These are phyloP conservation scores for Xylaria digitata DNA, from an alignment of 2,329 filamentous ascomycete species.

Conservation along the genomic window DNA sequence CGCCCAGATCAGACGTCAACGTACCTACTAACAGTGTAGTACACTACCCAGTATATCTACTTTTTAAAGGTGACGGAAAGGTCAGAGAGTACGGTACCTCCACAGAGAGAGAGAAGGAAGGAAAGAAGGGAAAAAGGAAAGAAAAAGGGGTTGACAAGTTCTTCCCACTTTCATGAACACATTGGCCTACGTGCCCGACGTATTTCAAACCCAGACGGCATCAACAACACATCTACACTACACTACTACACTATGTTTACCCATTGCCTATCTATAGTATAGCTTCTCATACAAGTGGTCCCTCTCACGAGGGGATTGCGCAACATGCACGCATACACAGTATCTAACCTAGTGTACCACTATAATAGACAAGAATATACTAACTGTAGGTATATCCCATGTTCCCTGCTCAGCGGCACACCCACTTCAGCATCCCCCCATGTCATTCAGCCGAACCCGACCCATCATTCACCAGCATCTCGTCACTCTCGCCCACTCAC, in stretches of 20 bases:
- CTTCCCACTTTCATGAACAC: neutral
- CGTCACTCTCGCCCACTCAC: slow-evolving; percentile 37
- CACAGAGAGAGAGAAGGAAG: neutral
- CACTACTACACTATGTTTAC: too few species aligned
- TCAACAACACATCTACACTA: too few species aligned
- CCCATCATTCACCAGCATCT: slow-evolving; percentile 31
- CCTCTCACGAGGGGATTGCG: too few species aligned
- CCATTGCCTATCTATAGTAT: too few species aligned
- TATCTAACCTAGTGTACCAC: neutral
- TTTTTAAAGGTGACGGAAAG: neutral
- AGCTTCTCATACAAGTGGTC: too few species aligned
- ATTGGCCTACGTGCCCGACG: too few species aligned
- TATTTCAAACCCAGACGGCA: too few species aligned
- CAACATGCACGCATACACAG: too few species aligned
- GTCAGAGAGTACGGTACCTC: too few species aligned
- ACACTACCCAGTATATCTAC: too few species aligned
- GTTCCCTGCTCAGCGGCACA: slow-evolving; percentile 32
- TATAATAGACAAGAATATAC: neutral
- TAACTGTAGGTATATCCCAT: slow-evolving; percentile 17
- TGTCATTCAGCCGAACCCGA: slow-evolving; percentile 39
- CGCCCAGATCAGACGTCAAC: slow-evolving; percentile 12
- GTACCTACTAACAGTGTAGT: too few species aligned
- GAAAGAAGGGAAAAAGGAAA: neutral
- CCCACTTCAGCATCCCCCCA: slow-evolving; percentile 29
- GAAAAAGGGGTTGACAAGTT: neutral